Evolutionary conservation across 768 basidiomycete species (phyloP), one percentile per base, ranked within the genome.

Genomic region (Tricholoma bakamatsutake): DNA sequence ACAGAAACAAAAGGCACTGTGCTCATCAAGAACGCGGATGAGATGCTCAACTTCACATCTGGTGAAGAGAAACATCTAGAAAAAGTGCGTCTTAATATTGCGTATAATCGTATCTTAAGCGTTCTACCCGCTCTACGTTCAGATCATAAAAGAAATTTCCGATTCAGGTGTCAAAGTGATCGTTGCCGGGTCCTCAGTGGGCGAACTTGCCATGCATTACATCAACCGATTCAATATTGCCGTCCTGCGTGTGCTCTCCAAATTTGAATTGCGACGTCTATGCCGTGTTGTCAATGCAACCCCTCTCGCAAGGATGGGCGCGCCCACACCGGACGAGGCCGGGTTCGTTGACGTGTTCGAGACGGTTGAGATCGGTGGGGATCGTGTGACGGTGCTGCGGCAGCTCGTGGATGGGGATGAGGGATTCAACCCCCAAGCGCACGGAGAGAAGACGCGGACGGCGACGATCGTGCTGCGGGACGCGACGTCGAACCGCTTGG

Each of bases 1-100:
- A 98, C 97, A 5, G 97, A 99, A 72, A 99, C 97, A 15, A 99
- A 99, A 70, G 97, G 97, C 50, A 99, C 97, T 7, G 97, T 98
- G 10, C 80, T 99, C 47, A 81, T 99, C 63, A 92, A 94, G 69
- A 98, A 83, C 67, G 92, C 94, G 8, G 88, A 96, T 46, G 96
- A 99, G 68, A 90, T 99, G 85, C 80, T 99, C 60, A 94, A 97
- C 75, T 99, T 99, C 66, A 94, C 95, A 0, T 78, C 82, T 3
- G 97, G 93, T 15, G 97, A 99, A 72, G 97, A 99, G 73, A 87
- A 95, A 70, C 94, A 98, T 65, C 78, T 97, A 51, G 95, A 98
- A 78, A 94, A 90, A 78, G 88, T 84, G 30, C 21, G 58, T 52
- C 7, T 15, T n/a, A 21, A 49, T 47, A 3, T 27, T 18, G 12